Base-by-base conservation (phyloP, 139 green algal species). In the Nannochloris sp. region DNA sequence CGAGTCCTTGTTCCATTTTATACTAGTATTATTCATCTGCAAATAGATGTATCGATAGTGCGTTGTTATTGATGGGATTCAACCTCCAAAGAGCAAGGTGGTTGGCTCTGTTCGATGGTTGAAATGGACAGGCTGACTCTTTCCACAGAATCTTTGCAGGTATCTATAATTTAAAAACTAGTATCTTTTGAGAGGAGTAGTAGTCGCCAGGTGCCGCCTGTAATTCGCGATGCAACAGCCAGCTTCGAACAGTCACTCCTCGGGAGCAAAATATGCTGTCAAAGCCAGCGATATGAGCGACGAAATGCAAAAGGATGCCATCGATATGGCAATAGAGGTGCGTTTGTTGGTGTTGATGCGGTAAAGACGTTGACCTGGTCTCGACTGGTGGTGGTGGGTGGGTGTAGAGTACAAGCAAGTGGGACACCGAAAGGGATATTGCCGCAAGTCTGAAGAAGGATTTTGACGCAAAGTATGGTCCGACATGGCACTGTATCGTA, bases 401-500 rank as follows among this genome's bases (percentile, higher is more conserved):
- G 12, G 0, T 53, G 46, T 14, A 20, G n/a, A 53, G 17, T 23
- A 53, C 46, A 20, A 26, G n/a, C 65, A 95, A 94, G 69, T 97
- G 86, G 78, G 95, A 90, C 64, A 85, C 98, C 17, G 93, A 99
- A 79, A 97, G 97, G 82, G 93, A 99, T 73, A 96, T 99, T 59
- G 93, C 93, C 16, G 85, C 90, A 1, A 97, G 86, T 68, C 92
- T 99, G 68, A 99, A 99, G 82, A 98, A 98, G 77, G 91, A 98
- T 77, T 99, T 99, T 73, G 93, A 98, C 83, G 90, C 85, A 67
- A 96, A 95, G 73, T 89, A 95, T 81, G 90, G 89, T 65, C 87
- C 91, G 23, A 99, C 93, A 3, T 99, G 93, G 93, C 91, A 98
- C 79, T 97, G 90, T 82, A 94, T 99, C 50, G 93, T 99, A 33